Percentiles rank a stretch among this genome's conserved stretches.
Conservation (phyloP, 768 basidiomycete genomes). For the Omphalotus guepiniiformis region DNA sequence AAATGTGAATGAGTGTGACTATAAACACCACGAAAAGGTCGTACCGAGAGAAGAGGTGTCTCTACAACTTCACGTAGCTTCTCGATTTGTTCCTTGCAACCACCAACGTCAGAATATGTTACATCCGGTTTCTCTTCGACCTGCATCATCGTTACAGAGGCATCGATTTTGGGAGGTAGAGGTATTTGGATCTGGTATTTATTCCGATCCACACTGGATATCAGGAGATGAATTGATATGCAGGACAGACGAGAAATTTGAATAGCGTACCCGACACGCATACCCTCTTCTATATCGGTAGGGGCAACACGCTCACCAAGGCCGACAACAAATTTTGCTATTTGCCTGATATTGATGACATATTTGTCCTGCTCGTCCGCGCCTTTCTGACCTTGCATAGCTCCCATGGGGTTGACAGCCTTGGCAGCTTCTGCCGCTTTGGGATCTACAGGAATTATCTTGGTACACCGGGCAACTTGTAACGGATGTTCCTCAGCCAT, state of each 20-base stretch:
- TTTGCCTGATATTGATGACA: conserved; percentile 99
- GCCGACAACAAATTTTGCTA: conserved; percentile 98
- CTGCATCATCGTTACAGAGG: conserved; percentile 99
- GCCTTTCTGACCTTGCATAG: conserved; percentile 84
- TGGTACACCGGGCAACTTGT: conserved; percentile 97
- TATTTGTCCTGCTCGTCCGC: conserved; percentile 99
- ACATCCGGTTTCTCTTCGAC: conserved; percentile 99
- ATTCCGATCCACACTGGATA: conserved; percentile 80
- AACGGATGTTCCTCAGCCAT: conserved; percentile 91
- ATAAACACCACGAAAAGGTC: conserved; percentile 28
- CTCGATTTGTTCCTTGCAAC: conserved; percentile 99
- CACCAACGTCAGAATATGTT: conserved; percentile 96
- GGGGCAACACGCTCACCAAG: conserved; percentile 94
- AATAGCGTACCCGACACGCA: conserved; percentile 90
- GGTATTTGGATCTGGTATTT: conserved; percentile 99
- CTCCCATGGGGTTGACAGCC: conserved; percentile 74
- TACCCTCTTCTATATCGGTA: conserved; percentile 99
- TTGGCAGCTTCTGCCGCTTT: conserved; percentile 74
- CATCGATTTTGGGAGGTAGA: conserved; percentile 96
- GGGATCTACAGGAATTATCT: conserved; percentile 86
- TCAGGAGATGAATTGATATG: conserved; percentile 1
- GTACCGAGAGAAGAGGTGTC: conserved; percentile 87
- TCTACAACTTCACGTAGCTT: conserved; percentile 98
- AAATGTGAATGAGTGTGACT: conserved; percentile 15
- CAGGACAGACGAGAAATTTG: not conserved